These are phyloP conservation scores for Fusarium sp. DNA, from an alignment of 2,329 filamentous ascomycete species.

Conservation along the genomic window DNA sequence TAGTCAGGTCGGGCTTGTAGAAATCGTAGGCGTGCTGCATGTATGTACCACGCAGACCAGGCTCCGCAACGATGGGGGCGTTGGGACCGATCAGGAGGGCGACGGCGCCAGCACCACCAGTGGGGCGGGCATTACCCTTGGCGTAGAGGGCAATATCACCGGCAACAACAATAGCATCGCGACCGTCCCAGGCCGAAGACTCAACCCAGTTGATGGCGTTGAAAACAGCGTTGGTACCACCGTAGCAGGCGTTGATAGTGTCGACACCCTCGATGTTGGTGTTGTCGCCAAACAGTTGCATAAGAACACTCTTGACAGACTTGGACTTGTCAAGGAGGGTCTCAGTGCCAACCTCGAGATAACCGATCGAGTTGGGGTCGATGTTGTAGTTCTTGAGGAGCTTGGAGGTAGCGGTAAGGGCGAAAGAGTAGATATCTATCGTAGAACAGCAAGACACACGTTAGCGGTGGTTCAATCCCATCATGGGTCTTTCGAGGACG, in stretches of 20 bases:
- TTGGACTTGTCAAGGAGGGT: slow-evolving; percentile 92
- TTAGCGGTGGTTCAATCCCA: slow-evolving; percentile 35
- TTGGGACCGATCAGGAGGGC: slow-evolving; percentile 85
- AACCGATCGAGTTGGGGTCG: slow-evolving; percentile 82
- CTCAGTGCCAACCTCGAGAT: slow-evolving; percentile 88
- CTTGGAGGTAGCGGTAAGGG: slow-evolving; percentile 82
- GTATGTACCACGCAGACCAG: slow-evolving; percentile 84
- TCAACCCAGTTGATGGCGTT: slow-evolving; percentile 90
- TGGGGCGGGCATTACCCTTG: slow-evolving; percentile 85
- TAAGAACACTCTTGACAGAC: slow-evolving; percentile 89
- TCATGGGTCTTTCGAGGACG: slow-evolving; percentile 9
- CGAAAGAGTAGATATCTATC: slow-evolving; percentile 88
- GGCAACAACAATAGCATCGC: slow-evolving; percentile 83
- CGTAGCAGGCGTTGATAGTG: slow-evolving; percentile 89
- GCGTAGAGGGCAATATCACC: slow-evolving; percentile 90
- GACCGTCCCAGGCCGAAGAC: slow-evolving; percentile 88
- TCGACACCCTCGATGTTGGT: slow-evolving; percentile 88
- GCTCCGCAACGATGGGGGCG: slow-evolving; percentile 82
- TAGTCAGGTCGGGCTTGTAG: slow-evolving; percentile 90
- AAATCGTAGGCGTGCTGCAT: slow-evolving; percentile 91
- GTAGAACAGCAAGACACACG: slow-evolving; percentile 1
- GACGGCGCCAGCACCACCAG: slow-evolving; percentile 84
- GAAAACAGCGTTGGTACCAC: slow-evolving; percentile 87
- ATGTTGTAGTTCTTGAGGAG: slow-evolving; percentile 88
- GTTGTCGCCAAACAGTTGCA: slow-evolving; percentile 89